Evolutionary conservation across 2,329 filamentous ascomycete species (phyloP).

Genomic region (Leptographium galeiforme): DNA sequence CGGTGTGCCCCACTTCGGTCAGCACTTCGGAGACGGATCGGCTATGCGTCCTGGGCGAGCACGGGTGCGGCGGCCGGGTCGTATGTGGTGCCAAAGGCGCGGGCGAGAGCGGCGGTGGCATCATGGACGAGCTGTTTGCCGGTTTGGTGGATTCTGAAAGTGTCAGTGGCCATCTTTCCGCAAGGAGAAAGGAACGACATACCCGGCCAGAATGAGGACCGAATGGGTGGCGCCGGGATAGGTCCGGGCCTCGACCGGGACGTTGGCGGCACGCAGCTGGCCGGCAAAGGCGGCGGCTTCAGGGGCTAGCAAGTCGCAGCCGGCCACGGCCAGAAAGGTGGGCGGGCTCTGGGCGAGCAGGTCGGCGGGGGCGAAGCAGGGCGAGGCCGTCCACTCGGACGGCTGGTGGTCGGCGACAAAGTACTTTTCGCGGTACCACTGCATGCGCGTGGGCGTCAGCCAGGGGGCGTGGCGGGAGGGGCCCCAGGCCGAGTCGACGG

Average conservation of each 20-base stretch:
- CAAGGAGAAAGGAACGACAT: neutral
- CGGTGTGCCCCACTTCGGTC: no score
- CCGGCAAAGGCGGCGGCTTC: conserved; percentile 39
- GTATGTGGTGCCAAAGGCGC: conserved; percentile 1
- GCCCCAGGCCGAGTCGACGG: conserved; percentile 31
- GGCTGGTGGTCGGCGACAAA: conserved; percentile 30
- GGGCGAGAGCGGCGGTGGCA: conserved; percentile 1
- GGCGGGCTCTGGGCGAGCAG: conserved; percentile 35
- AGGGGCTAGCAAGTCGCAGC: conserved; percentile 40
- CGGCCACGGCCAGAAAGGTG: conserved; percentile 39
- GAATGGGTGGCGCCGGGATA: conserved; percentile 8
- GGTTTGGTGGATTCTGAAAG: conserved; percentile 2
- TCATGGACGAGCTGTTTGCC: conserved; percentile 6
- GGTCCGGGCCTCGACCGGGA: conserved; percentile 28
- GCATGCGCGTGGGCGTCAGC: conserved; percentile 38
- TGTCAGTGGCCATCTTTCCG: neutral
- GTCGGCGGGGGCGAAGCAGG: conserved; percentile 27
- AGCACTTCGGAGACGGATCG: neutral
- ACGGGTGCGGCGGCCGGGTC: conserved; percentile 2
- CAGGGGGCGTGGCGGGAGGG: conserved; percentile 38
- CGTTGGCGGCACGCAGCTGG: conserved; percentile 31
- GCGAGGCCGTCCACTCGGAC: conserved; percentile 23
- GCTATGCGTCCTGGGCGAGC: neutral
- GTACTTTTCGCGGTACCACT: conserved; percentile 47
- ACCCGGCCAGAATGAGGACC: conserved; percentile 5